Evolutionary conservation across 495 filamentous ascomycete genomes (phyloP).

Genomic region (Daldinia loculata): DNA sequence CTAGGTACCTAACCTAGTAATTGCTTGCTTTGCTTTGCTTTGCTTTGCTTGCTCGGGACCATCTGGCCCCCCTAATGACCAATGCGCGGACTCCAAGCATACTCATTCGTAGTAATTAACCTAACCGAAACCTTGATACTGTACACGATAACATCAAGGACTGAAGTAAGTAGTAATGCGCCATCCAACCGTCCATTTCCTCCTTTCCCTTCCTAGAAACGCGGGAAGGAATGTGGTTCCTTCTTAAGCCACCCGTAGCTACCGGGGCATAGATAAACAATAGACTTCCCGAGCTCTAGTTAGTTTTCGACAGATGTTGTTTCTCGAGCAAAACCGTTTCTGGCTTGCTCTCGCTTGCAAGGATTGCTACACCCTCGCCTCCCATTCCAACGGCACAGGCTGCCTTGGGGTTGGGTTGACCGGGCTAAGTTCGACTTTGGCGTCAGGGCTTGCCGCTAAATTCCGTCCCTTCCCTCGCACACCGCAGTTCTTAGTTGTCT

Average conservation of each 20-base stretch:
- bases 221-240: background rate
- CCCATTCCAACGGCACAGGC: slow-evolving; percentile 16
- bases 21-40: background rate
- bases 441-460: slow-evolving; percentile 33
- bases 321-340: slow-evolving; percentile 36
- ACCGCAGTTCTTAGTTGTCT: slow-evolving; percentile 20
- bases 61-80: background rate
- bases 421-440: slow-evolving; percentile 31
- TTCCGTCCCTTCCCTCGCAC: slow-evolving; percentile 19
- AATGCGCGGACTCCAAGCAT: slow-evolving; percentile 14
- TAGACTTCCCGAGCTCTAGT: slow-evolving; percentile 21
- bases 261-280: slow-evolving; percentile 13
- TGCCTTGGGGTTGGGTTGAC: slow-evolving; percentile 33
- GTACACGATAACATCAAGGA: slow-evolving; percentile 40
- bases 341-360: slow-evolving; percentile 33
- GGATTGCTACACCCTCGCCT: slow-evolving; percentile 43
- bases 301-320: slow-evolving; percentile 9
- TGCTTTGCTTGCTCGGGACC: background rate
- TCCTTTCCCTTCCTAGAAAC: slow-evolving; percentile 6
- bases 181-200: background rate
- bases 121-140: slow-evolving; percentile 38
- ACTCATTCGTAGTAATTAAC: slow-evolving; percentile 22
- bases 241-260: background rate
- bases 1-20: slow-evolving; percentile 4
- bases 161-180: slow-evolving; percentile 9